Evolutionary conservation across 306 rosid genomes (phyloP).

Genomic region (Cotoneaster glaucophyllus): DNA sequence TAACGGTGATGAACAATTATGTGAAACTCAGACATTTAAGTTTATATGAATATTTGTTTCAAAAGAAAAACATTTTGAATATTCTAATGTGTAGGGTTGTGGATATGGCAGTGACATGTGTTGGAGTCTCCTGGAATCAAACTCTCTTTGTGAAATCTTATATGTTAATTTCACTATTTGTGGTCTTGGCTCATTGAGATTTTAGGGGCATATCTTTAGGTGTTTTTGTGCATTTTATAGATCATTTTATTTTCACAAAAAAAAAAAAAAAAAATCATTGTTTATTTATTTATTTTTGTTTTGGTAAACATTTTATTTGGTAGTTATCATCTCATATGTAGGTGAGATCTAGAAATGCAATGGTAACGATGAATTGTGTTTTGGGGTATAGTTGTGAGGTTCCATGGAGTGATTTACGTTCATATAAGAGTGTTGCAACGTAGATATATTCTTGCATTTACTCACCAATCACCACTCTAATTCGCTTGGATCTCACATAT

Average conservation of each 20-base stretch:
- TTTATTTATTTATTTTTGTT: too few relatives aligned
- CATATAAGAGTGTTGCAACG: background rate
- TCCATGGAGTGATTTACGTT: background rate
- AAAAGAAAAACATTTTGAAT: too few relatives aligned
- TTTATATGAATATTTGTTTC: too few relatives aligned
- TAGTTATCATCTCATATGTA: background rate
- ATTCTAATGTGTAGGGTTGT: too few relatives aligned
- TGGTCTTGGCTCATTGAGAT: background rate
- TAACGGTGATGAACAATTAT: too few relatives aligned
- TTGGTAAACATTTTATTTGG: background rate
- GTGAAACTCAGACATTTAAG: too few relatives aligned
- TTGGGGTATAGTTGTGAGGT: background rate
- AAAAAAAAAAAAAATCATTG: too few relatives aligned
- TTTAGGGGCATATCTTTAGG: background rate
- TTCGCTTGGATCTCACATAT: too few relatives aligned
- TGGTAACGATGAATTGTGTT: background rate
- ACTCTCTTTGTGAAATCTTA: background rate
- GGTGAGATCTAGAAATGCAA: background rate
- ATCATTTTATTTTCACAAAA: too few relatives aligned
- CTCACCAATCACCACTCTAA: background rate
- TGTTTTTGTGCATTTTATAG: too few relatives aligned
- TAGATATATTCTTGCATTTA: background rate
- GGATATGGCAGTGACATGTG: background rate
- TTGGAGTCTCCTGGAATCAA: background rate
- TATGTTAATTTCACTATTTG: background rate